These are phyloP conservation scores for Penstemon davidsonii DNA, from an alignment of 257 asterid species.

Conservation along the genomic window DNA sequence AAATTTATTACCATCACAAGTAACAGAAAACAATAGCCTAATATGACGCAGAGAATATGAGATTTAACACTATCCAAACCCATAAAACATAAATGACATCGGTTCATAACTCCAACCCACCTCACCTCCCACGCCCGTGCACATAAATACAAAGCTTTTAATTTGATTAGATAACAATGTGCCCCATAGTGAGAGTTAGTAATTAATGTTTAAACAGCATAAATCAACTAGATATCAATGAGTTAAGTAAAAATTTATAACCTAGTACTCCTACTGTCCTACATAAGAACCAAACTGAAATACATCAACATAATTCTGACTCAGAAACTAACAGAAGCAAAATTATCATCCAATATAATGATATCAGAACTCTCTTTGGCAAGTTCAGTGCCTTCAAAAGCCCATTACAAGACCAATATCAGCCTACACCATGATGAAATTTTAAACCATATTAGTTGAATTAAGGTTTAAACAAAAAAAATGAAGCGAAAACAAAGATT, in stretches of 20 bases:
- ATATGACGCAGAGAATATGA: too few relatives aligned
- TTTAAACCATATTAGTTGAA: too few relatives aligned
- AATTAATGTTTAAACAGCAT: neutral
- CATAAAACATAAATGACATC: too few relatives aligned
- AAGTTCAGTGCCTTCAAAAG: constrained; percentile 89
- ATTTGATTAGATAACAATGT: neutral
- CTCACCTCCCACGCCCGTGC: too few relatives aligned
- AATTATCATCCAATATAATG: constrained; percentile 88
- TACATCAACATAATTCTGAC: constrained; percentile 7
- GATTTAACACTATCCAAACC: too few relatives aligned
- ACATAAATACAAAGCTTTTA: neutral
- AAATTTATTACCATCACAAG: too few relatives aligned
- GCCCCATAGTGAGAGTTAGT: neutral
- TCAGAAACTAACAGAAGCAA: constrained; percentile 56
- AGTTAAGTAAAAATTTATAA: neutral
- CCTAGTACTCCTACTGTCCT: neutral
- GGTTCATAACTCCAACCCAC: too few relatives aligned
- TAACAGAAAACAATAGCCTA: too few relatives aligned
- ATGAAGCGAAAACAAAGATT: too few relatives aligned
- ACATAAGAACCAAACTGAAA: neutral
- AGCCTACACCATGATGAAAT: constrained; percentile 44
- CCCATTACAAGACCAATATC: constrained; percentile 99
- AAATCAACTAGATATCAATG: neutral
- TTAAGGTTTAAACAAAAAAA: too few relatives aligned
- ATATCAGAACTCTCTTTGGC: constrained; percentile 98